Evolutionary conservation across 2,329 filamentous ascomycete genomes (phyloP), one percentile per base, ranked within the genome.

Genomic region (Helotiales sp.): DNA sequence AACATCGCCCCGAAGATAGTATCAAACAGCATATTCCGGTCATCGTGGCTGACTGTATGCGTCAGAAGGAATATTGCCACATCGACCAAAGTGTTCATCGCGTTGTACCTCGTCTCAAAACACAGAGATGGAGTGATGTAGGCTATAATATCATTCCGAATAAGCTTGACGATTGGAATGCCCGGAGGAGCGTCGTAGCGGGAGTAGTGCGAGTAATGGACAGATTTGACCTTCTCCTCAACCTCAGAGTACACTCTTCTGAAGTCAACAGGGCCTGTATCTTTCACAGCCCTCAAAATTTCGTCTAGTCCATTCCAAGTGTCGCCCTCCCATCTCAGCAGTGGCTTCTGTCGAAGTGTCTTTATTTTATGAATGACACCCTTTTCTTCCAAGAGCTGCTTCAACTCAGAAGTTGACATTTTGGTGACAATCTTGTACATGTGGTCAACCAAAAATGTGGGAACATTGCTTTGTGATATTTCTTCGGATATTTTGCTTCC

Each of bases 81-180:
- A 44, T 59, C 59, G 3, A 24, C 49, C 34, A 64, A 25, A 6
- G 47, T 50, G 29, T 62, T 58, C 46, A 64, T 42, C 3, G 59
- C 59, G 19, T 60, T 60, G 25, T 58, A 58, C 19, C 55, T 60
- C n/a, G 55, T 62, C 48, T 60, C 46, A 34, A 60, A 60, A 34
- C 52, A 58, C 22, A 40, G 49, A 12, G 19, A 27, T 17, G 30
- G 29, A n/a, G 40, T 49, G 5, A 63, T 30, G 27, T 54, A 60
- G 6, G 47, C 12, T 2, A 27, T 27, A 5, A 63, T 57, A 5
- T 59, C 56, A 22, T 55, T 57, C 33, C 48, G 50, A 17, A 63
- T 55, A 29, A 53, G 47, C 30, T 44, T 58, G 19, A 57, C 38
- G 38, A 59, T 40, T 15, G 29, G 24, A 22, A 40, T 42, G 13